Conservation (phyloP, 768 basidiomycete genomes). For the Xerocomus potaroensis region DNA sequence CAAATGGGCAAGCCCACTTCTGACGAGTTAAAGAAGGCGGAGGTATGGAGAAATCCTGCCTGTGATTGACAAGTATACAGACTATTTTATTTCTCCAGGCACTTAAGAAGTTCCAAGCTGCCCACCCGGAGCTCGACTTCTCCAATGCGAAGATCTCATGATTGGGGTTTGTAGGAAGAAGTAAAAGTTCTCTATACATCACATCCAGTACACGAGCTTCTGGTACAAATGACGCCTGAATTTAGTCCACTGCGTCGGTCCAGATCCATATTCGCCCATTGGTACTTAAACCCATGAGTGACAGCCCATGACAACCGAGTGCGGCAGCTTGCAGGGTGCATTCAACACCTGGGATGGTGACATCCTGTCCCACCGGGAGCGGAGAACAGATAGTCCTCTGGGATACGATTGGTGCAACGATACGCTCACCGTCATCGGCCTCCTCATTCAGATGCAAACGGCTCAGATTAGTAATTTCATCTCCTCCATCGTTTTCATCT, state of each 20-base stretch:
- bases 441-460: conserved; percentile 29
- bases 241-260: conserved; percentile 17
- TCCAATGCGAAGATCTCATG: conserved; percentile 86
- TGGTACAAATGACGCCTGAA: not conserved
- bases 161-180: not conserved
- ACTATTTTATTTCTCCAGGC: conserved; percentile 41
- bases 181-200: not conserved
- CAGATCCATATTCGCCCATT: conserved; percentile 26
- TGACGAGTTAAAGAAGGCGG: conserved; percentile 89
- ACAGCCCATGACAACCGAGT: conserved; percentile 40
- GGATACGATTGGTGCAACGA: not conserved
- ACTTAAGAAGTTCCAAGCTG: conserved; percentile 82
- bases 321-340: conserved; percentile 37
- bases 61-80: not conserved
- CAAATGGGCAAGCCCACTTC: conserved; percentile 96
- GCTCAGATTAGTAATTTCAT: conserved; percentile 17
- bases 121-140: conserved; percentile 94
- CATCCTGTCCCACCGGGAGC: conserved; percentile 17
- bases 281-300: conserved; percentile 19
- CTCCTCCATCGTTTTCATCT: conserved; percentile 24
- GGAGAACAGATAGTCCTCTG: conserved; percentile 15
- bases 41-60: conserved; percentile 44
- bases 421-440: conserved; percentile 19
- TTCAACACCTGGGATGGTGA: conserved; percentile 13
- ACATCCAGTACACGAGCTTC: not conserved